Evolutionary conservation across 345 rosid genomes (phyloP).

Genomic region (Gossypium longicalyx): DNA sequence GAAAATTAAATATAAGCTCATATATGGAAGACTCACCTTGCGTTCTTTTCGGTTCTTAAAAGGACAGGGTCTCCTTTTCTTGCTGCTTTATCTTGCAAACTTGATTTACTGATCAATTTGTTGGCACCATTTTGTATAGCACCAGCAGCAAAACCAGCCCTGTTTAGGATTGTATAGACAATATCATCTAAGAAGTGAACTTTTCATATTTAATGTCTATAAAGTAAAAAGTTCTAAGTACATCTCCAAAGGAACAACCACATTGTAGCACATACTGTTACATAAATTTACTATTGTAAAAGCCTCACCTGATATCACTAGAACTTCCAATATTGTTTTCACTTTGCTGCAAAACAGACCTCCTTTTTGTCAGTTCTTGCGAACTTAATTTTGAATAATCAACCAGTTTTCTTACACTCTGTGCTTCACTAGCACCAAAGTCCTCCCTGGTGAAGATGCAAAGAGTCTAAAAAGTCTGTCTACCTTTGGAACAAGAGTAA

Average conservation of each 20-base stretch:
- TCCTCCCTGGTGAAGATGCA: slow-evolving; percentile 32
- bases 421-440: slow-evolving; percentile 15
- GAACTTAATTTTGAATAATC: slow-evolving; percentile 17
- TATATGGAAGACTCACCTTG: slow-evolving; percentile 29
- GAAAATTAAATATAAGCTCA: background rate
- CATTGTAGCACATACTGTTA: background rate
- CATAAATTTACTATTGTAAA: background rate
- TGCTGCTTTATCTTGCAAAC: slow-evolving; percentile 32
- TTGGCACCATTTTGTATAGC: slow-evolving; percentile 24
- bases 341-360: slow-evolving; percentile 29
- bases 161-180: slow-evolving; percentile 18
- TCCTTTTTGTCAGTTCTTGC: slow-evolving; percentile 14
- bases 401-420: slow-evolving; percentile 27
- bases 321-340: slow-evolving; percentile 25
- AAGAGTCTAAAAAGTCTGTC: background rate
- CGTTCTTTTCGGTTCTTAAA: slow-evolving; percentile 28
- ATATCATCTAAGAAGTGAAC: slow-evolving; percentile 3
- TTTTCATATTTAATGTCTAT: background rate
- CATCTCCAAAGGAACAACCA: background rate
- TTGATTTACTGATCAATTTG: slow-evolving; percentile 30
- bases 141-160: slow-evolving; percentile 28
- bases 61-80: slow-evolving; percentile 33
- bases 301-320: slow-evolving; percentile 31
- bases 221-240: background rate
- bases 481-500: background rate